Evolutionary conservation across 139 green algal species (phyloP), one percentile per base, ranked within the genome.

Genomic region (Chlorella sorokiniana): DNA sequence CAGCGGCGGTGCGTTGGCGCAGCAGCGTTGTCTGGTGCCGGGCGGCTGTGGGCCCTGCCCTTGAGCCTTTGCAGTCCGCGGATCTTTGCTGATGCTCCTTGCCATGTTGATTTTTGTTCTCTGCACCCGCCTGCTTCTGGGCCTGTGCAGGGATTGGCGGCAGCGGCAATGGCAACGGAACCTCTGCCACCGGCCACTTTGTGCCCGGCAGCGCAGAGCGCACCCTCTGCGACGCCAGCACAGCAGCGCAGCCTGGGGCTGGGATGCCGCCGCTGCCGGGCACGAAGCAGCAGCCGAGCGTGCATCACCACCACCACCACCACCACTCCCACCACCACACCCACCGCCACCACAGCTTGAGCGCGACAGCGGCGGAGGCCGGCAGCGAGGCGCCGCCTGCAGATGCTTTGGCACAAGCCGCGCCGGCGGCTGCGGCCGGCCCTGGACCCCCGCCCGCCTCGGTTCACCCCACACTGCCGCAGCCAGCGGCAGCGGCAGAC

Each of bases 161-260:
- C 3, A 80, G 59, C 56, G 35, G 70, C 62, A 80, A 78, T 20
- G 77, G 82, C 23, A 82, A 76, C 41, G 81, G 74, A 61, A 82
- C 64, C 62, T 83, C 79, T 22, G 69, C 7, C 1, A 37, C 23
- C 1, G 33, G 38, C 51, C 45, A 10, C 23, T 52, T 73, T n/a
- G 29, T 22, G 68, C 27, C 68, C 52, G 68, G 64, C 64, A 70
- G 64, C 18, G 64, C 11, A n/a, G 48, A 59, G 2, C 38, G 37
- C 25, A 61, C 44, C n/a, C 23, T 33, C n/a, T 79, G 73, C 52
- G 73, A 79, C 20, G 73, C 35, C 4, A 69, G 73, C 73, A 69
- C 38, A 2, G 37, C 14, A 4, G 54, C 38, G 51, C 44, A 77
- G 70, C 70, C 70, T 4, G 20, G 9, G 38, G 38, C 23, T 18